These are phyloP conservation scores for Mallotus nudiflorus DNA, from an alignment of 345 rosid species.

Conservation along the genomic window DNA sequence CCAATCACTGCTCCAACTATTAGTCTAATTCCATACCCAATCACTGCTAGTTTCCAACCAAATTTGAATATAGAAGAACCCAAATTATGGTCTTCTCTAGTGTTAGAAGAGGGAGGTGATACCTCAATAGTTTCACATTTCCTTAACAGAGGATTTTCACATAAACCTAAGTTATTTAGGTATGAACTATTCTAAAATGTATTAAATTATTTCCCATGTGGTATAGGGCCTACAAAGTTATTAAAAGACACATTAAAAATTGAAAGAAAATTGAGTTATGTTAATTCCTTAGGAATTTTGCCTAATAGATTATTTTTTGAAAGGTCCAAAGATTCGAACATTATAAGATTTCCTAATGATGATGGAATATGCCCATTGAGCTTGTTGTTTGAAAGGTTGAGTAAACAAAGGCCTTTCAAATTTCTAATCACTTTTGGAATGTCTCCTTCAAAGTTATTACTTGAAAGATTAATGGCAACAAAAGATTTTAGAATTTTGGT, in stretches of 20 bases:
- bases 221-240: neutral
- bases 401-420: neutral
- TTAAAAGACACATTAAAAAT: neutral
- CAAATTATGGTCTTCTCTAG: neutral
- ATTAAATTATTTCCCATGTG: slow-evolving; percentile 1
- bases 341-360: neutral
- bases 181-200: neutral
- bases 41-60: neutral
- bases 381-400: neutral
- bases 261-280: neutral
- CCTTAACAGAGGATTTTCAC: neutral
- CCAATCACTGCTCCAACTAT: neutral
- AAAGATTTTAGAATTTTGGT: neutral
- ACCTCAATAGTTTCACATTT: neutral
- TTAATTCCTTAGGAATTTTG: slow-evolving; percentile 1
- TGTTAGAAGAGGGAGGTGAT: neutral
- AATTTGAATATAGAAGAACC: slow-evolving; percentile 1
- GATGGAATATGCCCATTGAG: neutral
- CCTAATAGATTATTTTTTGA: slow-evolving; percentile 1
- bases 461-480: slow-evolving; percentile 3
- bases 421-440: neutral
- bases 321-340: neutral
- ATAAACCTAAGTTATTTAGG: neutral
- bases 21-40: neutral
- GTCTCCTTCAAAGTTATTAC: too few species aligned